Evolutionary conservation across 1,139 yeast species (phyloP), one percentile per base, ranked within the genome.

Genomic region (Trichomonascaceae sp.): DNA sequence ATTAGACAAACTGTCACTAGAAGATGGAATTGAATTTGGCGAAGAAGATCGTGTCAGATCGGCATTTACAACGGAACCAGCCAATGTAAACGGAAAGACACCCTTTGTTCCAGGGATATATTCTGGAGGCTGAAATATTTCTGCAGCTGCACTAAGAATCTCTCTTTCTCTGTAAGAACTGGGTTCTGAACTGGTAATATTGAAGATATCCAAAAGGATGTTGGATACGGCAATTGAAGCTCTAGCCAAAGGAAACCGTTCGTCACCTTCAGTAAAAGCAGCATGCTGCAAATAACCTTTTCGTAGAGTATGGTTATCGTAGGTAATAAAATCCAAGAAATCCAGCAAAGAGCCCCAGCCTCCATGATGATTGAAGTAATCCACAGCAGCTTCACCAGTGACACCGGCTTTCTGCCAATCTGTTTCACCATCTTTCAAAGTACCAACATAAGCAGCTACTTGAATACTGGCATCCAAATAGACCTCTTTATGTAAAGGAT

Each of bases 171-270:
- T 43, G 44, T 22, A 20, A 51, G 24, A 43, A 43, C 41, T 19
- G 36, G 48, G 13, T 38, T 20, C 13, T 17, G 30, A 32, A n/a
- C 55, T 18, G 17, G 51, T 43, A 50, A 41, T 43, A 32, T 19
- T 45, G 22, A 50, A 50, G 39, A 60, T 64, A 53, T 74, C 74
- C 61, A 80, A 77, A 17, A 74, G 55, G 45, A 68, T 60, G 22
- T 63, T 55, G 3, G 75, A 63, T 12, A 73, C 63, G 2, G 67
- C 63, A 43, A 66, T 53, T 3, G 70, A 66, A 22, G 74, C 70
- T 43, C 59, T 55, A 10, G 68, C 61, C 22, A 76, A 55, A 2
- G 79, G 79, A 57, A 75, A 74, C 20, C 66, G 62, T 1, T 66
- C 57, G 30, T 60, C 59, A 6, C 60, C 52, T 41, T 58, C 59